Conservation (phyloP, 306 rosid genomes). For the Malus sieversii region DNA sequence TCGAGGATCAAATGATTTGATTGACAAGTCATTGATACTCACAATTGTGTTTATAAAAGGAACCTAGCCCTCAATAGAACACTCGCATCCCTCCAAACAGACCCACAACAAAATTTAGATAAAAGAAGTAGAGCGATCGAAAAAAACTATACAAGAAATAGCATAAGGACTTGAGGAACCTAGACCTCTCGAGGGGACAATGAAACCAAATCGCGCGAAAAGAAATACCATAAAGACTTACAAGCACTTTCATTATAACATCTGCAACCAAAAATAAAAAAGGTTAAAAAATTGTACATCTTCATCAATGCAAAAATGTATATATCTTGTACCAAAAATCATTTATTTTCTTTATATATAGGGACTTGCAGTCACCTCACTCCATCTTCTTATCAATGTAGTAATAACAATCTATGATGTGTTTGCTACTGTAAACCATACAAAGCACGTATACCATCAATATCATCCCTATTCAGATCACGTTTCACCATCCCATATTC, state of each 20-base stretch:
- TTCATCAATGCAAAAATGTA: background rate
- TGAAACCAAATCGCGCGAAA: background rate
- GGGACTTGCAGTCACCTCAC: background rate
- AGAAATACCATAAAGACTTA: background rate
- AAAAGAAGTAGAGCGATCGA: no score
- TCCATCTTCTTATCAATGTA: background rate
- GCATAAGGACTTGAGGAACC: no score
- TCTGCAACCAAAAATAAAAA: background rate
- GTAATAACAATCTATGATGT: background rate
- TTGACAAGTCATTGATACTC: no score
- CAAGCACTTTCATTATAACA: background rate
- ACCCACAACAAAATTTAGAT: no score
- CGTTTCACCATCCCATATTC: background rate
- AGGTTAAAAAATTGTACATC: background rate
- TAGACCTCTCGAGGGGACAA: background rate
- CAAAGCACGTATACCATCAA: slow-evolving; percentile 14
- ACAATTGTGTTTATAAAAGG: no score
- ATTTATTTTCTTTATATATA: background rate
- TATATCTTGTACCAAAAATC: background rate
- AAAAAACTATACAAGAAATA: no score
- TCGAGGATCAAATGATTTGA: no score
- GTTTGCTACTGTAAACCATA: slow-evolving; percentile 2
- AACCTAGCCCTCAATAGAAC: no score
- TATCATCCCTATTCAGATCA: slow-evolving; percentile 5
- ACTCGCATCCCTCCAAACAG: no score